Conservation (phyloP, 2,329 filamentous ascomycete genomes). For the Peltaster fructicola region DNA sequence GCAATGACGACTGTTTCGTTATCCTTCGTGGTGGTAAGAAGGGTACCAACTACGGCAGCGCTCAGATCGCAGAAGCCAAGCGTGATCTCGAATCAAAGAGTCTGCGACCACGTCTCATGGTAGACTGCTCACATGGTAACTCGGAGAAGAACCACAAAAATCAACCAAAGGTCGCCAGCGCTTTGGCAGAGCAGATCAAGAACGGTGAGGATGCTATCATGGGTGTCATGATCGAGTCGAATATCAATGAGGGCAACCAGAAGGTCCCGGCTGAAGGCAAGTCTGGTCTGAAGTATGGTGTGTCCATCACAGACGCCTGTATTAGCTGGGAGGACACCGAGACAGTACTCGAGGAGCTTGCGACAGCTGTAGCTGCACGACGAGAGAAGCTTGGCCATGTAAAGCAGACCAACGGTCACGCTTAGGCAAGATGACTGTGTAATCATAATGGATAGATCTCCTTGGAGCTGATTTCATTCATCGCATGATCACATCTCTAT, state of each 20-base stretch:
- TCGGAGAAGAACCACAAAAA: conserved; percentile 96
- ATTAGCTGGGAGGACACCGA: conserved; percentile 84
- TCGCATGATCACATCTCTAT: conserved; percentile 5
- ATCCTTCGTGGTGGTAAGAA: conserved; percentile 82
- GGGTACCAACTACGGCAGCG: conserved; percentile 85
- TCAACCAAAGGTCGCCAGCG: conserved; percentile 80
- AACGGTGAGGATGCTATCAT: conserved; percentile 77
- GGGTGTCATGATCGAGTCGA: conserved; percentile 97
- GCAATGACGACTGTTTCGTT: conserved; percentile 95
- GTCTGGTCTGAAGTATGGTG: conserved; percentile 61
- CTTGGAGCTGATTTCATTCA: too few species aligned
- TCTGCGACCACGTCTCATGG: conserved; percentile 81
- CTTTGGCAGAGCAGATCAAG: conserved; percentile 67
- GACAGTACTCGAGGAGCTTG: conserved; percentile 64
- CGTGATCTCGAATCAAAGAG: conserved; percentile 66
- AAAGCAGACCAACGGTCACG: conserved; percentile 13
- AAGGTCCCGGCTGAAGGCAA: conserved; percentile 78
- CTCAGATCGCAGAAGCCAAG: conserved; percentile 62
- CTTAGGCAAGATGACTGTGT: too few species aligned
- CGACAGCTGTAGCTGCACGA: conserved; percentile 57
- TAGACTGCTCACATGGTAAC: conserved; percentile 97
- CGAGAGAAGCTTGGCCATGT: conserved; percentile 34
- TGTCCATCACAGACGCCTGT: conserved; percentile 92
- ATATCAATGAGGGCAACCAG: conserved; percentile 66
- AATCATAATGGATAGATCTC: too few species aligned